A percentile compares a stretch with the other conserved stretches of the same genome.
phyloP scores from a whole-genome alignment of 371 early-diverging fungal species.

The Apophysomyces ossiformis region DNA sequence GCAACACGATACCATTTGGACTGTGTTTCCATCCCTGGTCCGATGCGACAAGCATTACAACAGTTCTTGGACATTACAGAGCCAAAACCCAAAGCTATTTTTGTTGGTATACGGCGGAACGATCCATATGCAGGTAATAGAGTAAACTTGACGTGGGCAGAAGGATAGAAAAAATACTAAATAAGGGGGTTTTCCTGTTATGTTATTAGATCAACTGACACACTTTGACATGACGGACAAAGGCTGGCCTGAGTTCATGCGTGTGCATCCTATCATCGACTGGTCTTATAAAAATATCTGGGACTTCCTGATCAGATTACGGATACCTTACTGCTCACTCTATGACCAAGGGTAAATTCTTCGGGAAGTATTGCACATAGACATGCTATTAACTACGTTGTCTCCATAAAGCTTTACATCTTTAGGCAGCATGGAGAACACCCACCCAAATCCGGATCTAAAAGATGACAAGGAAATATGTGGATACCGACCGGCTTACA shows the following conservation, averaged over 20 bases:
- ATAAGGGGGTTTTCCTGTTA: background rate
- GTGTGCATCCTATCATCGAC: slow-evolving; percentile 92
- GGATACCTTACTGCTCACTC: slow-evolving; percentile 86
- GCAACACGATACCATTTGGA: slow-evolving; percentile 69
- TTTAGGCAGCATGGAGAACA: slow-evolving; percentile 85
- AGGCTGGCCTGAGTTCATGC: slow-evolving; percentile 93
- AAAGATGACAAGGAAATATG: slow-evolving; percentile 22
- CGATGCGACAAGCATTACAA: slow-evolving; percentile 83
- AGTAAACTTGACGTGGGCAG: no score
- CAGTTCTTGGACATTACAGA: slow-evolving; percentile 60
- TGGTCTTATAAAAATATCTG: slow-evolving; percentile 91
- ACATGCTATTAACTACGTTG: background rate
- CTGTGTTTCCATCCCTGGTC: slow-evolving; percentile 66
- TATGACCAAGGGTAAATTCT: slow-evolving; percentile 84
- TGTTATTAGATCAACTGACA: slow-evolving; percentile 59
- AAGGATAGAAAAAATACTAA: slow-evolving; percentile 10
- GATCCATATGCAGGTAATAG: slow-evolving; percentile 86
- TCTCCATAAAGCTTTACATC: slow-evolving; percentile 83
- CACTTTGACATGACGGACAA: slow-evolving; percentile 82
- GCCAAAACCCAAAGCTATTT: slow-evolving; percentile 77
- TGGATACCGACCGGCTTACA: slow-evolving; percentile 77
- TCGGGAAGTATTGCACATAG: background rate
- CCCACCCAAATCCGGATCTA: slow-evolving; percentile 82
- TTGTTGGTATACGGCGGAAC: slow-evolving; percentile 90
- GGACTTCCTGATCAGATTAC: slow-evolving; percentile 72